Conservation (phyloP, 2,329 filamentous ascomycete genomes). For the Diplodia seriata region DNA sequence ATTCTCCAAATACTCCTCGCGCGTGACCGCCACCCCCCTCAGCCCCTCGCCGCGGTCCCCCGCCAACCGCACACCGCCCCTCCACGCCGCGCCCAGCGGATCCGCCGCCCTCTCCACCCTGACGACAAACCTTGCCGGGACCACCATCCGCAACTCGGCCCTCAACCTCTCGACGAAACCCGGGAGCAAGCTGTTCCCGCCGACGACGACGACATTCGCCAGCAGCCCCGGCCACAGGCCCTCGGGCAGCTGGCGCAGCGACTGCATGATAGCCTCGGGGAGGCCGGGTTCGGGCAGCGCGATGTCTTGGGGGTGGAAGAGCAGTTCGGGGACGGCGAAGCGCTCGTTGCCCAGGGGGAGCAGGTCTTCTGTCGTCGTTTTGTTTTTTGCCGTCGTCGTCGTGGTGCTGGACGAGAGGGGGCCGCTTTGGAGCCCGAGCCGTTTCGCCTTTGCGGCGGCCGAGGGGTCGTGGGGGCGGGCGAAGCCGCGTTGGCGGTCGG, state of each 20-base stretch:
- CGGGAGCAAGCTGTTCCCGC: constrained; percentile 79
- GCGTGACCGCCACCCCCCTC: constrained; percentile 75
- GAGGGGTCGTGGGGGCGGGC: constrained; percentile 78
- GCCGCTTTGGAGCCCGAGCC: constrained; percentile 32
- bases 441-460: constrained; percentile 61
- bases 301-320: constrained; percentile 87
- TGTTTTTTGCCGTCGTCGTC: no score
- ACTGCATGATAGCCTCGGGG: constrained; percentile 81
- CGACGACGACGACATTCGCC: constrained; percentile 87
- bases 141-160: constrained; percentile 69
- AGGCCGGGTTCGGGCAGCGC: constrained; percentile 85
- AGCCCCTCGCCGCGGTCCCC: constrained; percentile 57
- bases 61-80: constrained; percentile 80
- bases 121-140: constrained; percentile 44
- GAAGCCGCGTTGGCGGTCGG: constrained; percentile 68
- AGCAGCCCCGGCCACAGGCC: constrained; percentile 83
- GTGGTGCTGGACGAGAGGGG: no score
- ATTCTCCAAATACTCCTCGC: constrained; percentile 87
- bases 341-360: constrained; percentile 90
- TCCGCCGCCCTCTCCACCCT: constrained; percentile 66
- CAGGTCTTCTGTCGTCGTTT: constrained; percentile 80
- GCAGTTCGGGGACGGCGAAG: constrained; percentile 85
- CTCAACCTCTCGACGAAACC: constrained; percentile 82
- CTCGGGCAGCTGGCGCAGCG: constrained; percentile 75
- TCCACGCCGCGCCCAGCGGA: constrained; percentile 83